Base-by-base conservation (phyloP, 2,329 filamentous ascomycete genomes). In the Diaporthe amygdali region DNA sequence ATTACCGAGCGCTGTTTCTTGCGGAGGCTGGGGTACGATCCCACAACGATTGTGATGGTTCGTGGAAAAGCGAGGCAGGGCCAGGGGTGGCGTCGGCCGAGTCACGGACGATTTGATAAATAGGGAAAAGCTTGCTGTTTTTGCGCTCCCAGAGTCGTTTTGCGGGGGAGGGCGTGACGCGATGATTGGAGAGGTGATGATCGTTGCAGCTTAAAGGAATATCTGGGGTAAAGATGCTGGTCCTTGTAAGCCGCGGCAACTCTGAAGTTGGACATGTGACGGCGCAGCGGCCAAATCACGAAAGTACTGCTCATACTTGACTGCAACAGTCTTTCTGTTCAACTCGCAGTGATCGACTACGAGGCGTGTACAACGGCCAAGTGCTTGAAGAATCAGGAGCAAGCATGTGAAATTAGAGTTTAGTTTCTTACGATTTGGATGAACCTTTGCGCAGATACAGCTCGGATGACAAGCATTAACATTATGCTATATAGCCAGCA, bases 161-260 rank as follows among this genome's bases (percentile, higher is more conserved):
- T 69, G 70, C 70, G 70, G 70, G 70, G 55, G 51, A 56, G n/a
- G 30, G 37, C n/a, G 17, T 64, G 44, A 5, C 30, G 22, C 27
- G 20, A 37, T 64, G 41, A 64, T 64, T 64, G 59, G 59, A 37
- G 27, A 25, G 6, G 10, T 5, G 30, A n/a, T 22, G 41, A 49
- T 10, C 47, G 47, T 20, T 49, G 59, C 59, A 49, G n/a, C 44
- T 49, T 41, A 27, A 14, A 14, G 44, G 44, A 30, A 49, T 49
- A 49, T 49, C 17, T 49, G 30, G 32, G 59, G 27, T 12, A 20
- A 22, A 15, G 14, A 64, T 49, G 59, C 59, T n/a, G 59, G 59
- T 37, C 59, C 59, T 37, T 64, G 59, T 30, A 49, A 25, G 44
- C 59, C 59, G 59, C 59, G 59, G 59, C 59, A 64, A 49, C 41